A percentile compares a stretch with the other conserved stretches of the same genome.
phyloP scores from a whole-genome alignment of 805 yeast genomes.

The Kodamaea kaohsiungensis region DNA sequence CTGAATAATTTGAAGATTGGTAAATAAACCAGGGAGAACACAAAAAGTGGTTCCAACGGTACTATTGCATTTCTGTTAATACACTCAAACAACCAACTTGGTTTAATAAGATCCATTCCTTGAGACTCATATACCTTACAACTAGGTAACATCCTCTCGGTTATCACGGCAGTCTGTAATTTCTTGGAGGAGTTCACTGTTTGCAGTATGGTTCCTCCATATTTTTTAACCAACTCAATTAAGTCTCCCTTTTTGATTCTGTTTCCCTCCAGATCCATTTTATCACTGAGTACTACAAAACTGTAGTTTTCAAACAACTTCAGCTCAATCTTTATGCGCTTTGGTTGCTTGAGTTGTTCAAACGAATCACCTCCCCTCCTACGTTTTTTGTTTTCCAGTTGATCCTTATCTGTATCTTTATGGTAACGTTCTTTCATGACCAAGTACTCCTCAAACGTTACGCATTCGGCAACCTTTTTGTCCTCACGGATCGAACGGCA shows the following conservation, averaged over 20 bases:
- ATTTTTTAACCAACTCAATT: slow-evolving; percentile 34
- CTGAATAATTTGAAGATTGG: slow-evolving; percentile 26
- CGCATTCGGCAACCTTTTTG: slow-evolving; percentile 56
- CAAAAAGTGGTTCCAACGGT: slow-evolving; percentile 61
- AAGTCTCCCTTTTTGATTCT: slow-evolving; percentile 38
- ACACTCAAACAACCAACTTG: slow-evolving; percentile 76
- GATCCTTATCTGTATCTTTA: slow-evolving; percentile 25
- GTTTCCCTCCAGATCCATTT: slow-evolving; percentile 22
- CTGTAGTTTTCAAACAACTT: slow-evolving; percentile 44
- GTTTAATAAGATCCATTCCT: slow-evolving; percentile 63
- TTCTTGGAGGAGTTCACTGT: slow-evolving; percentile 15
- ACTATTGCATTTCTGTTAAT: slow-evolving; percentile 42
- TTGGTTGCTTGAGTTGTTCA: slow-evolving; percentile 8
- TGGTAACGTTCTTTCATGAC: slow-evolving; percentile 34
- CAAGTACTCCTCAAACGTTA: slow-evolving; percentile 56
- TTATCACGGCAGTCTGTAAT: slow-evolving; percentile 20
- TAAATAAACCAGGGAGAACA: slow-evolving; percentile 43
- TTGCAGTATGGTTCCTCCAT: slow-evolving; percentile 52
- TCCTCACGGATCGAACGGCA: slow-evolving; percentile 69
- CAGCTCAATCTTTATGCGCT: slow-evolving; percentile 17
- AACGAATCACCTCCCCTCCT: slow-evolving; percentile 20
- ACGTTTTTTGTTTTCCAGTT: slow-evolving; percentile 27
- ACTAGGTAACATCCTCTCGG: slow-evolving; percentile 30
- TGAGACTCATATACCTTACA: slow-evolving; percentile 23
- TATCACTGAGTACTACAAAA: slow-evolving; percentile 60